A percentile compares a stretch with the other conserved stretches of the same genome.
Conservation (phyloP, 805 yeast species). For the Cyberlindnera subsufficiens region DNA sequence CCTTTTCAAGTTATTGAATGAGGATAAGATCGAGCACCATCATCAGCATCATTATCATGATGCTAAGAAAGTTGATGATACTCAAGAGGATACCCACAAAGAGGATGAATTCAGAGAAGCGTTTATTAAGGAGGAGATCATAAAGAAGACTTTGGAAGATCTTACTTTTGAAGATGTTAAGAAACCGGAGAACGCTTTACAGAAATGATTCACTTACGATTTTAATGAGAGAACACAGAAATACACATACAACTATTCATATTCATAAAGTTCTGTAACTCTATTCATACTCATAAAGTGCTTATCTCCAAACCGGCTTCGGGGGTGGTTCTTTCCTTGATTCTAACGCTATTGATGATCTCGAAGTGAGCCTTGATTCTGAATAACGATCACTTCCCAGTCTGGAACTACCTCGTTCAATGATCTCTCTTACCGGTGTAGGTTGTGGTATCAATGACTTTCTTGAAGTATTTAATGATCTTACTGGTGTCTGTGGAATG, state of each 20-base stretch:
- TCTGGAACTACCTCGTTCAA: constrained; percentile 11
- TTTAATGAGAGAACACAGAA: no score
- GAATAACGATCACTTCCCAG: not conserved
- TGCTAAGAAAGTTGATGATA: constrained; percentile 6
- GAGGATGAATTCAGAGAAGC: constrained; percentile 12
- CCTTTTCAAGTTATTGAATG: constrained; percentile 32
- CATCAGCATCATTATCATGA: constrained; percentile 3
- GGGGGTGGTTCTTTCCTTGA: constrained; percentile 8
- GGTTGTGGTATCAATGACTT: constrained; percentile 22
- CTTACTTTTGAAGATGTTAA: constrained; percentile 12
- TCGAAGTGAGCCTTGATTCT: not conserved
- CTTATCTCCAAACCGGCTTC: constrained; percentile 12
- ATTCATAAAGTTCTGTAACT: no score
- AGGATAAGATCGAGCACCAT: constrained; percentile 21
- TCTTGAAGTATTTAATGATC: constrained; percentile 4
- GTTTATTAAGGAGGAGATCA: constrained; percentile 20
- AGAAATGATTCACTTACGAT: not conserved
- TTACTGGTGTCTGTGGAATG: constrained; percentile 21
- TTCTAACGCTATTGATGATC: not conserved
- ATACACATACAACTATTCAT: not conserved
- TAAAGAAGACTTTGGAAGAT: constrained; percentile 17
- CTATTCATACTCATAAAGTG: not conserved
- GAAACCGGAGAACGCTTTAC: constrained; percentile 1
- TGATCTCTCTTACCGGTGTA: constrained; percentile 20
- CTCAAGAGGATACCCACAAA: constrained; percentile 3